Base-by-base conservation (phyloP, 2,329 filamentous ascomycete genomes). In the Fusarium avenaceum region DNA sequence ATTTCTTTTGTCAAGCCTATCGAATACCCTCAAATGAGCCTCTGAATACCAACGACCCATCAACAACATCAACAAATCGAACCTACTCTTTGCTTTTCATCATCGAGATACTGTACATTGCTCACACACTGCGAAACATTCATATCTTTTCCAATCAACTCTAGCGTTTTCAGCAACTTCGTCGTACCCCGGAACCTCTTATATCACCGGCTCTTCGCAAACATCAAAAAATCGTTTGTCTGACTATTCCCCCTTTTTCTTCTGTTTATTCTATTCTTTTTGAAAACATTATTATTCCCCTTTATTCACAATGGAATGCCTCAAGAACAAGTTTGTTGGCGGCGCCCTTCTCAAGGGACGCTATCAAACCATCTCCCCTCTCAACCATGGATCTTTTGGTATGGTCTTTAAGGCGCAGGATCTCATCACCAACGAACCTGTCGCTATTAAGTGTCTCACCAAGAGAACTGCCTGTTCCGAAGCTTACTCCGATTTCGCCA, bases 381-480 rank as follows among this genome's bases (percentile, higher is more conserved):
- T 99, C 83, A 99, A 99, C 79, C 94, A 97, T 86, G 96, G 96
- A 74, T 98, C 96, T 57, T 99, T 98, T 77, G 96, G 96, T 77
- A 96, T 98, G 93, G 96, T 99, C 75, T 97, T 97, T 81, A 90
- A 94, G 82, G 96, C 95, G 63, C 91, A 87, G 78, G 94, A 99
- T 79, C 84, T 90, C 70, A 78, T 85, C 69, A 97, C 92, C 63
- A 88, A 90, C 72, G 85, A 96, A 62, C 87, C 89, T 62, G 96
- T 99, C 72, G 96, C 96, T 66, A 92, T 99, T 86, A 99, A 99
- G 83, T 97, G 95, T 80, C 84, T 98, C 79, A 94, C 93, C 76
- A 99, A 98, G 86, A 87, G 88, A 73, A 84, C 87, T 11, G 88
- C 91, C 46, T 81, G 87, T 45, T 83, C 85, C 63, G 86, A 88